Evolutionary conservation across 257 asterid genomes (phyloP).

Genomic region (Oldenlandia corymbosa): DNA sequence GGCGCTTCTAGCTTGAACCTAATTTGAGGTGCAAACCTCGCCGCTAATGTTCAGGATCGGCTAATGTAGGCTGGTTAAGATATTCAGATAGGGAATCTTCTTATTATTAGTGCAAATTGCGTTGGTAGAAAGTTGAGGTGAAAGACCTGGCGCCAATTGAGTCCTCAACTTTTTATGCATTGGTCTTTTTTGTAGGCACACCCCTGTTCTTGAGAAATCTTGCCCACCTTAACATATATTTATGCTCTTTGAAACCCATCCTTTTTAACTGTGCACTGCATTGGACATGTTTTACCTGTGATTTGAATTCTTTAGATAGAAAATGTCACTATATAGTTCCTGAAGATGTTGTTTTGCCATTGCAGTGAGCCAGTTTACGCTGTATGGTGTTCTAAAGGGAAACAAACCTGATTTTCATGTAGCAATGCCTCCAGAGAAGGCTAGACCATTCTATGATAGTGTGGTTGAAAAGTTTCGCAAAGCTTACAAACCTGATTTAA

Average conservation of each 20-base stretch:
- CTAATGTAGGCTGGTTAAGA: too few species aligned
- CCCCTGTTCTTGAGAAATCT: neutral
- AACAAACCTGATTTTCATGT: constrained; percentile 95
- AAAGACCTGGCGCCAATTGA: neutral
- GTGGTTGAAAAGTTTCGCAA: constrained; percentile 70
- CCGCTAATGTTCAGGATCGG: neutral
- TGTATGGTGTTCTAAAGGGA: constrained; percentile 79
- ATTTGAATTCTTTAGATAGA: neutral
- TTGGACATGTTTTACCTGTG: neutral
- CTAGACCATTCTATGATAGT: constrained; percentile 64
- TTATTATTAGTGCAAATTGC: neutral
- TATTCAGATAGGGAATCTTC: too few species aligned
- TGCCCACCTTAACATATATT: neutral
- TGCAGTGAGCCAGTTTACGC: constrained; percentile 93
- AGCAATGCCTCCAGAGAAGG: constrained; percentile 89
- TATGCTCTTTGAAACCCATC: neutral
- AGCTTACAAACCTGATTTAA: constrained; percentile 56
- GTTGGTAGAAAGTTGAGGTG: neutral
- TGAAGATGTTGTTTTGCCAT: constrained; percentile 17
- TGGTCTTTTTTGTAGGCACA: neutral
- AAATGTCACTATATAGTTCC: constrained; percentile 2
- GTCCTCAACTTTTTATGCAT: neutral
- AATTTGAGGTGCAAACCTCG: neutral
- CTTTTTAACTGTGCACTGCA: neutral
- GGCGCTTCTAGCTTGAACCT: neutral